phyloP scores from a whole-genome alignment of 2,329 filamentous ascomycete species.

The Aschersonia sp. region DNA sequence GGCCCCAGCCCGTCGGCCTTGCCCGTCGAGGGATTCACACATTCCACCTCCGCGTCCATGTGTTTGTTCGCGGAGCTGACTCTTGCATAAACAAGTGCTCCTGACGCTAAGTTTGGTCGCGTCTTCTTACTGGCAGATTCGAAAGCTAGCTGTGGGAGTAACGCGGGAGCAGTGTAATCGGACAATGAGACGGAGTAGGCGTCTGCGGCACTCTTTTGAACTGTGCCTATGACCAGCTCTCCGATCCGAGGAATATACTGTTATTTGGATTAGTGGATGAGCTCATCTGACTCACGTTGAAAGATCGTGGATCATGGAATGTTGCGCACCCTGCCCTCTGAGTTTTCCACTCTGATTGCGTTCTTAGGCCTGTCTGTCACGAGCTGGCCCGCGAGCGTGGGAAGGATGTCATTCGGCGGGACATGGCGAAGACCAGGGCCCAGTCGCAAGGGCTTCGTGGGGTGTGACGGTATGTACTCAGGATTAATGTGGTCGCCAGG shows the following conservation, averaged over 20 bases:
- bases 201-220: constrained; percentile 62
- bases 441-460: constrained; percentile 59
- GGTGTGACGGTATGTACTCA: constrained; percentile 49
- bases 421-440: constrained; percentile 75
- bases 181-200: constrained; percentile 69
- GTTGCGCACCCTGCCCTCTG: constrained; percentile 47
- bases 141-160: constrained; percentile 81
- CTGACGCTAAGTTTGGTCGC: constrained; percentile 58
- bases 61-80: constrained; percentile 64
- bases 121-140: constrained; percentile 89
- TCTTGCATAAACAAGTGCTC: constrained; percentile 79
- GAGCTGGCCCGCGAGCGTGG: constrained; percentile 53
- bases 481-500: constrained; percentile 66
- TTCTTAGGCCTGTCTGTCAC: constrained; percentile 58
- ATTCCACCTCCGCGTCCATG: constrained; percentile 83
- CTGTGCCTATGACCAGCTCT: constrained; percentile 78
- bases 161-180: constrained; percentile 45
- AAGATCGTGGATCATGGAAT: neutral
- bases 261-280: neutral
- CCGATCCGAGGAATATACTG: constrained; percentile 68
- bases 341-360: constrained; percentile 61
- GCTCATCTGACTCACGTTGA: constrained; percentile 9
- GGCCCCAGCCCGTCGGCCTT: constrained; percentile 81
- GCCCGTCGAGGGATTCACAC: constrained; percentile 71
- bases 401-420: constrained; percentile 57